Conservation (phyloP, 345 rosid species). For the Limnanthes douglasii region DNA sequence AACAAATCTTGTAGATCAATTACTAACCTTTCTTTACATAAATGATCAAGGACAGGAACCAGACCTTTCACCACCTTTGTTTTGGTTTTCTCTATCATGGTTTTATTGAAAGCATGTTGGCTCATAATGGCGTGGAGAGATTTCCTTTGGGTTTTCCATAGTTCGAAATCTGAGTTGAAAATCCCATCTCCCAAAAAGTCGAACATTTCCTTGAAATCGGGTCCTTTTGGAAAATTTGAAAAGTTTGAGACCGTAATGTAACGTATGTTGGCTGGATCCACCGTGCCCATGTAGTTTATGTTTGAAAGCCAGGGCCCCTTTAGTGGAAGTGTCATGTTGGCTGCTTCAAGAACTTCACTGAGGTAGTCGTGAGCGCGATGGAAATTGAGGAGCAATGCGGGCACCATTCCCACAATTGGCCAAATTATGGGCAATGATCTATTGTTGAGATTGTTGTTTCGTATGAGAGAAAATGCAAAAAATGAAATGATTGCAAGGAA, state of each 20-base stretch:
- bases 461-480: not conserved
- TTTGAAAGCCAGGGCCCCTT: conserved; percentile 11
- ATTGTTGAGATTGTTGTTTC: conserved; percentile 10
- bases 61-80: conserved; percentile 12
- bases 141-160: conserved; percentile 15
- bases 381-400: conserved; percentile 4
- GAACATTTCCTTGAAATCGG: conserved; percentile 16
- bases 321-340: conserved; percentile 10
- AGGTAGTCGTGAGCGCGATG: conserved; percentile 14
- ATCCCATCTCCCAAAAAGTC: conserved; percentile 21
- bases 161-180: conserved; percentile 17
- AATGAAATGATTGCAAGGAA: conserved; percentile 5
- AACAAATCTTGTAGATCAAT: conserved; percentile 28
- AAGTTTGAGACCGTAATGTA: conserved; percentile 19
- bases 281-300: conserved; percentile 13
- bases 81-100: conserved; percentile 8
- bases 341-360: conserved; percentile 8
- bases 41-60: conserved; percentile 13
- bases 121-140: conserved; percentile 10
- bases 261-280: conserved; percentile 25
- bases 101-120: conserved; percentile 10
- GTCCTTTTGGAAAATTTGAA: conserved; percentile 16
- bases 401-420: conserved; percentile 17
- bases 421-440: conserved; percentile 5
- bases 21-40: conserved; percentile 3